Conservation (phyloP, 2,329 filamentous ascomycete genomes). For the Colletotrichum sp. region DNA sequence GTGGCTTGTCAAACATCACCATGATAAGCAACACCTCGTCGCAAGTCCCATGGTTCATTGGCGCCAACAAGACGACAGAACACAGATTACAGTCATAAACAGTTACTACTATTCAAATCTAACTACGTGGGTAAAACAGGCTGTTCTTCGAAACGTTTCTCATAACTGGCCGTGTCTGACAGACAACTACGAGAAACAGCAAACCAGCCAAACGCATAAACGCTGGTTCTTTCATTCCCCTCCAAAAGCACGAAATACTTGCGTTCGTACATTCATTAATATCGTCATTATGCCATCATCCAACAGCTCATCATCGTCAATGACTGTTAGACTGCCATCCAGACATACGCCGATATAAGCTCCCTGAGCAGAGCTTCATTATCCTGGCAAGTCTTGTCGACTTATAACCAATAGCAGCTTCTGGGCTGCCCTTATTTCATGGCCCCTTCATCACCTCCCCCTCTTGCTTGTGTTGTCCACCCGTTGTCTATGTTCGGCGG, state of each 20-base stretch:
- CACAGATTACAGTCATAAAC: background rate
- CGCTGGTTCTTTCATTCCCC: background rate
- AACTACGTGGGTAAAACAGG: conserved; percentile 5
- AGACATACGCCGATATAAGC: conserved; percentile 16
- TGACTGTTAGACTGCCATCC: conserved; percentile 5
- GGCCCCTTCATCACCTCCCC: background rate
- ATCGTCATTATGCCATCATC: conserved; percentile 22
- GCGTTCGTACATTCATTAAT: conserved; percentile 22
- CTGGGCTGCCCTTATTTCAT: background rate
- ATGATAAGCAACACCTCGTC: background rate
- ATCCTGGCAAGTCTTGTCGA: background rate
- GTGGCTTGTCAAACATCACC: background rate
- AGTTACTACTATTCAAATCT: conserved; percentile 17
- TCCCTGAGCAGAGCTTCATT: background rate
- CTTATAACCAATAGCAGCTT: background rate
- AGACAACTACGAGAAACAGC: background rate
- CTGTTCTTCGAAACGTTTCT: conserved; percentile 5
- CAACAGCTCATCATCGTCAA: conserved; percentile 12
- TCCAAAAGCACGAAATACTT: conserved; percentile 14
- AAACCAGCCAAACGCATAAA: background rate
- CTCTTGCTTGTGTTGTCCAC: background rate
- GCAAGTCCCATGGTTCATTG: background rate
- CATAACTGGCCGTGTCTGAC: background rate
- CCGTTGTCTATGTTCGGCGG: background rate
- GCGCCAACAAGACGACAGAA: background rate